Base-by-base conservation (phyloP, 2,329 filamentous ascomycete genomes). In the Colletotrichum endophyticum region DNA sequence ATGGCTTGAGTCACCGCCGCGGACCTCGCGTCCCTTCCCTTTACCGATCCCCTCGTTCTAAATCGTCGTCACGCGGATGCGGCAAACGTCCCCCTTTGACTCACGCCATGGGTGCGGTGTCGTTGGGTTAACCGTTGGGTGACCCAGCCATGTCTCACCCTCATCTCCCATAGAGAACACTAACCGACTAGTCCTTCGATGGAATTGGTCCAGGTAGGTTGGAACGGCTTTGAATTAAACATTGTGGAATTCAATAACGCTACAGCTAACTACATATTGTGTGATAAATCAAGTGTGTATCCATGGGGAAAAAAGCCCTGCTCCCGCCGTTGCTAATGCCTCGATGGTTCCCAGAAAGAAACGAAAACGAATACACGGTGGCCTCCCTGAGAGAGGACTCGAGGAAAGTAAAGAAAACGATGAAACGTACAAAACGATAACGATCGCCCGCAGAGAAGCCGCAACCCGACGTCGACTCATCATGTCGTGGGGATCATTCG, bases 401-500 rank as follows among this genome's bases (percentile, higher is more conserved):
- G 36, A 57, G 56, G 39, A 44, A 25, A 32, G n/a, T 32, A 27
- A 56, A 34, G 13, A 57, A 68, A 32, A 9, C 11, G 22, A 32
- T 13, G 30, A 72, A 74, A 76, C 64, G 59, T 73, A 73, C 57
- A 63, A 63, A 63, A 56, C 68, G 56, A 16, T 67, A 16, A 76
- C 34, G 57, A 66, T 66, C 74, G 44, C 71, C 74, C 59, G 64
- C 66, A 39, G 44, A 63, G 53, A 75, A 74, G 39, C 34, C 44
- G 27, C 70, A 66, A 70, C 8, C 71, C 71, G 59, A 70, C 72
- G 34, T 76, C 64, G 71, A 66, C 71, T 76, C 70, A 61, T 76
- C 44, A 76, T 76, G 66, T 76, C 74, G 49, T 76, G 74, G 66
- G 66, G 28, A 36, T 74, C 70, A 67, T 70, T 66, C 36, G 64